These are phyloP conservation scores for Podaxis sp. DNA, from an alignment of 768 basidiomycete species.

Conservation along the genomic window DNA sequence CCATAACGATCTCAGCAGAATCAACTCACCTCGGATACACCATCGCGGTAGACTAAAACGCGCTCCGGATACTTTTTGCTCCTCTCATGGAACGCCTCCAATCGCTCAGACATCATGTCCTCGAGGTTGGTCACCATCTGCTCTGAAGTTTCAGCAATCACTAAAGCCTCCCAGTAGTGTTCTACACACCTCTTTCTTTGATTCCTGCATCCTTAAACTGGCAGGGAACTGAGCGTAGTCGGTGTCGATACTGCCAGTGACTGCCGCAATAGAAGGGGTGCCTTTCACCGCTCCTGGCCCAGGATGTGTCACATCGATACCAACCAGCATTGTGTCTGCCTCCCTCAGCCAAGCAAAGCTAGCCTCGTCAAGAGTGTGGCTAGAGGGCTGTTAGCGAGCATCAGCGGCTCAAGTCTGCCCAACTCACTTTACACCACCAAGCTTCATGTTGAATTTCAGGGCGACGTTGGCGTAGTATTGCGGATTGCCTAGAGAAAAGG, in stretches of 20 bases:
- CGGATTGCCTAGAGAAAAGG: constrained; percentile 45
- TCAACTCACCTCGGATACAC: constrained; percentile 69
- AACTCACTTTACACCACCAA: constrained; percentile 74
- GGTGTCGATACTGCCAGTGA: constrained; percentile 74
- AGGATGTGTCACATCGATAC: constrained; percentile 83
- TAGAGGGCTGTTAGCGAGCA: constrained; percentile 19
- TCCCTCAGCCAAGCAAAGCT: constrained; percentile 62
- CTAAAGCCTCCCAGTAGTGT: not conserved
- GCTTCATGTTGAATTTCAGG: constrained; percentile 81
- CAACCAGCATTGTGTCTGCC: constrained; percentile 75
- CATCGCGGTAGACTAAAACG: constrained; percentile 76
- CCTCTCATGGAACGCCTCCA: constrained; percentile 47
- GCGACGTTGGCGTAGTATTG: constrained; percentile 82
- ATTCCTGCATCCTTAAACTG: constrained; percentile 70
- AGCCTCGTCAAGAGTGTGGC: constrained; percentile 45
- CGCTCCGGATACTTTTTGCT: constrained; percentile 60
- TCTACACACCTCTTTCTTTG: constrained; percentile 66
- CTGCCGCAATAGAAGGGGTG: constrained; percentile 81
- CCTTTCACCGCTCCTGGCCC: constrained; percentile 73
- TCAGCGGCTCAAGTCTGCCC: not conserved
- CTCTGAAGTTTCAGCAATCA: not conserved
- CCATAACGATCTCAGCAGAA: constrained; percentile 13
- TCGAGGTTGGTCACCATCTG: constrained; percentile 76
- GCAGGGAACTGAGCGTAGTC: constrained; percentile 72
- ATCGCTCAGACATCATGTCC: constrained; percentile 66